Conservation (phyloP, 2,329 filamentous ascomycete species). For the Botrytis sinoallii region DNA sequence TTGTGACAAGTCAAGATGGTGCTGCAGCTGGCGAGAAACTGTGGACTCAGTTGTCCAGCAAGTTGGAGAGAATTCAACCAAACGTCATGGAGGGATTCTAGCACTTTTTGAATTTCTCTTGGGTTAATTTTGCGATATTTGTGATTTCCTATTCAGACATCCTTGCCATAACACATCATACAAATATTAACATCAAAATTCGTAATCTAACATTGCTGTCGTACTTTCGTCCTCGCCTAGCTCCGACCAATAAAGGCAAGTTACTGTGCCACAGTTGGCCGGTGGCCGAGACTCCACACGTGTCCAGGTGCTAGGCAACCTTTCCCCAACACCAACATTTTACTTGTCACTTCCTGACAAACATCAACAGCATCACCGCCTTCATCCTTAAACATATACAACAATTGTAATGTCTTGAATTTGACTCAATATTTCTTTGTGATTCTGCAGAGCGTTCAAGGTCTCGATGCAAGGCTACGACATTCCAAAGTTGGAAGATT, state of each 20-base stretch:
- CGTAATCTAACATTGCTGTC: neutral
- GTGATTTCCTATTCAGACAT: neutral
- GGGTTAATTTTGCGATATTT: neutral
- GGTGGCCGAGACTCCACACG: neutral
- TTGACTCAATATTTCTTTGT: neutral
- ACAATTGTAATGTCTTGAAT: neutral
- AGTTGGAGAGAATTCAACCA: slow-evolving; percentile 44
- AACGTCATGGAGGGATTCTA: slow-evolving; percentile 27
- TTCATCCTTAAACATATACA: neutral
- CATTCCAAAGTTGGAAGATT: slow-evolving; percentile 4
- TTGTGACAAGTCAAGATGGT: slow-evolving; percentile 43
- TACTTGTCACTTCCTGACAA: neutral
- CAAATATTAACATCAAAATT: neutral
- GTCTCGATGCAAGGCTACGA: neutral
- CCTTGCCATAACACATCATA: neutral
- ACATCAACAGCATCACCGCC: neutral
- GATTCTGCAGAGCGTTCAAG: neutral
- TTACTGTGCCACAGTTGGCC: neutral
- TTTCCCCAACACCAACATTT: neutral
- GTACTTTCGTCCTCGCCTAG: neutral
- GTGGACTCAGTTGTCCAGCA: slow-evolving; percentile 44
- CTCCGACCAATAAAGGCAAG: neutral
- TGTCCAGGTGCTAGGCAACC: neutral
- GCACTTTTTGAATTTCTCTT: neutral
- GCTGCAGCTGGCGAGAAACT: slow-evolving; percentile 40